Conservation (phyloP, 73 alveolate genomes). For the Paramecium biaurelia region DNA sequence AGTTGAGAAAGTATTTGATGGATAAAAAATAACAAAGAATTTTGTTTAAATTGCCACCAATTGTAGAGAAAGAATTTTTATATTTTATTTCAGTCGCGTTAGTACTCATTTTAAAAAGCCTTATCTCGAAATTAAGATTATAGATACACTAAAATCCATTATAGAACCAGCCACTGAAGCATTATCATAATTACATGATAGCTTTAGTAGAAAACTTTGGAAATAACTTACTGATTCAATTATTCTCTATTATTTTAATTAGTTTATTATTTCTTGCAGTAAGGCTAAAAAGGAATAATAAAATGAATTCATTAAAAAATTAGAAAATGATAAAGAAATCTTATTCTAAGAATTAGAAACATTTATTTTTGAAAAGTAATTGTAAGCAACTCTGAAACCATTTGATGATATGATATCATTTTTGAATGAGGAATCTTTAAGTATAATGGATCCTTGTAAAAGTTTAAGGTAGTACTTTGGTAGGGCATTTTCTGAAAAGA, state of each 20-base stretch:
- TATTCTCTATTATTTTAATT: background rate
- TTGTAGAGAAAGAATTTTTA: background rate
- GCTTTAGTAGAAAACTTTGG: conserved; percentile 22
- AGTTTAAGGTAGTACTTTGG: conserved; percentile 49
- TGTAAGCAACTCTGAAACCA: background rate
- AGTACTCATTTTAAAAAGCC: background rate
- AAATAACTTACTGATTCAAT: background rate
- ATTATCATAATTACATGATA: conserved; percentile 8
- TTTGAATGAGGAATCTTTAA: background rate
- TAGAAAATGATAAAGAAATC: conserved; percentile 15
- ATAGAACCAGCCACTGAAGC: conserved; percentile 14
- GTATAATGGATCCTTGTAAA: conserved; percentile 38
- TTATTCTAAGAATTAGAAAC: background rate
- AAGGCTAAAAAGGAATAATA: conserved; percentile 32
- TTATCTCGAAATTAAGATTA: background rate
- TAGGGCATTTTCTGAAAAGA: conserved; percentile 46
- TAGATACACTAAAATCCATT: background rate
- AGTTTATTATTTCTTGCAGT: background rate
- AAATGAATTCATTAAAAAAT: background rate
- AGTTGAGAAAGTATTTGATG: conserved; percentile 7
- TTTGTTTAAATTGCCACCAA: background rate
- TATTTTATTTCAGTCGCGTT: background rate
- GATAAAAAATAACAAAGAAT: background rate
- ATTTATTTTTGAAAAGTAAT: background rate
- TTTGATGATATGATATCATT: conserved; percentile 42